These are phyloP conservation scores for Melampsora americana DNA, from an alignment of 1,284 basidiomycete genomes.

Conservation along the genomic window DNA sequence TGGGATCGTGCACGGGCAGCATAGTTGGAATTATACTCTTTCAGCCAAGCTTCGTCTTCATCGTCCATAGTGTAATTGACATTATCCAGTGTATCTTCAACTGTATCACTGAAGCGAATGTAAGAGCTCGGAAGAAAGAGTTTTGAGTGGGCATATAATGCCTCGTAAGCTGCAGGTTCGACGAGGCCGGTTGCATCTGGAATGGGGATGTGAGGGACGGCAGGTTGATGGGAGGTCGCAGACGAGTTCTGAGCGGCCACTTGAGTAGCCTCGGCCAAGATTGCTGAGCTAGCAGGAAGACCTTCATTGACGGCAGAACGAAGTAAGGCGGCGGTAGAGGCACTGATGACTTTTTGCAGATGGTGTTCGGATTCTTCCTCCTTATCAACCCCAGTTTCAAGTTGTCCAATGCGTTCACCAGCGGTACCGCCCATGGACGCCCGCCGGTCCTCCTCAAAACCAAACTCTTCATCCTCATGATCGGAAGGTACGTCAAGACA, in stretches of 20 bases:
- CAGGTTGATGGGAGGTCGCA: conserved; percentile 9
- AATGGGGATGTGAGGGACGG: conserved; percentile 70
- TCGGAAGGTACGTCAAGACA: conserved; percentile 47
- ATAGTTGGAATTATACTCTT: conserved; percentile 82
- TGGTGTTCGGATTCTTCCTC: conserved; percentile 50
- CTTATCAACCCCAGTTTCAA: conserved; percentile 54
- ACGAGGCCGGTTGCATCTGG: conserved; percentile 81
- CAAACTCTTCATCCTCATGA: conserved; percentile 48
- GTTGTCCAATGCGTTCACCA: conserved; percentile 43
- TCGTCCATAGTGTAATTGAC: conserved; percentile 94
- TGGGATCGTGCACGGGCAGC: conserved; percentile 71
- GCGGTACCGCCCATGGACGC: conserved; percentile 44
- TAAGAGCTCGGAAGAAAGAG: conserved; percentile 61
- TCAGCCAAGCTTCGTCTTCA: conserved; percentile 89
- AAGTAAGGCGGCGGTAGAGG: conserved; percentile 34
- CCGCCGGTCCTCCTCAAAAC: conserved; percentile 45
- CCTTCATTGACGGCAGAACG: conserved; percentile 29
- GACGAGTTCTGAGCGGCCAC: conserved; percentile 1
- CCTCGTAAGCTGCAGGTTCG: conserved; percentile 63
- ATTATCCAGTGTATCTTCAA: conserved; percentile 72
- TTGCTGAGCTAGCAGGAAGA: conserved; percentile 24
- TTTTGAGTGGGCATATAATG: conserved; percentile 61
- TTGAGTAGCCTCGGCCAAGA: conserved; percentile 13
- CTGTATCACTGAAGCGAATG: conserved; percentile 78
- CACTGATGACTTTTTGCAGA: conserved; percentile 42